A percentile compares a stretch with the other conserved stretches of the same genome.
These are phyloP conservation scores for Urostyla sp. DNA, from an alignment of 73 alveolate species.

Conservation along the genomic window DNA sequence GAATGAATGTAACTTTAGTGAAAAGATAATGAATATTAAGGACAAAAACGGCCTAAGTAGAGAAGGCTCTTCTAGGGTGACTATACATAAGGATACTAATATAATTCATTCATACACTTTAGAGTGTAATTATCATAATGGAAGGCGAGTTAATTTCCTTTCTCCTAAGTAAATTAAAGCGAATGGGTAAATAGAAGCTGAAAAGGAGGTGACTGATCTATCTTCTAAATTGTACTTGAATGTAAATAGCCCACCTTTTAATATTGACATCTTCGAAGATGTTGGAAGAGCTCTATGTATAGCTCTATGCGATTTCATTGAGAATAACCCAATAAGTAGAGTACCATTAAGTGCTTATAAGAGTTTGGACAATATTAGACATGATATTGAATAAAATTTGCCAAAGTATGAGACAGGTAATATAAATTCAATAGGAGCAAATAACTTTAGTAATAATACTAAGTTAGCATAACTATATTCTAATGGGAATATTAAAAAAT, in stretches of 20 bases:
- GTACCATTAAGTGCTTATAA: conserved; percentile 54
- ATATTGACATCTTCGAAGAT: conserved; percentile 78
- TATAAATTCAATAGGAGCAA: not conserved
- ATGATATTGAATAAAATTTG: conserved; percentile 35
- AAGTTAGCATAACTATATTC: conserved; percentile 14
- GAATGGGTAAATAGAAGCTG: conserved; percentile 52
- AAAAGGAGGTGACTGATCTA: conserved; percentile 54
- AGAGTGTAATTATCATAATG: conserved; percentile 73
- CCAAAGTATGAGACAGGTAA: conserved; percentile 41
- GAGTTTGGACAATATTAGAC: conserved; percentile 52
- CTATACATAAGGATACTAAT: conserved; percentile 89
- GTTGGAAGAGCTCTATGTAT: conserved; percentile 70
- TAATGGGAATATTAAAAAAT: conserved; percentile 21
- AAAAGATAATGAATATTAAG: conserved; percentile 88
- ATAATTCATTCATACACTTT: conserved; percentile 69
- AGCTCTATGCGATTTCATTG: conserved; percentile 70
- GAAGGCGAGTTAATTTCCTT: conserved; percentile 54
- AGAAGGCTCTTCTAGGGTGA: conserved; percentile 98
- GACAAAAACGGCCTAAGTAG: conserved; percentile 92
- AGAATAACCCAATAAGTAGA: conserved; percentile 74
- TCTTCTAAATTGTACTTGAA: conserved; percentile 45
- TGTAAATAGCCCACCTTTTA: conserved; percentile 59
- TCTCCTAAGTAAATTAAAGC: conserved; percentile 57
- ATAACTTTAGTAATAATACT: conserved; percentile 4
- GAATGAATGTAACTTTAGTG: conserved; percentile 87